These are phyloP conservation scores for Botrytis porri DNA, from an alignment of 2,329 filamentous ascomycete species.

Conservation along the genomic window DNA sequence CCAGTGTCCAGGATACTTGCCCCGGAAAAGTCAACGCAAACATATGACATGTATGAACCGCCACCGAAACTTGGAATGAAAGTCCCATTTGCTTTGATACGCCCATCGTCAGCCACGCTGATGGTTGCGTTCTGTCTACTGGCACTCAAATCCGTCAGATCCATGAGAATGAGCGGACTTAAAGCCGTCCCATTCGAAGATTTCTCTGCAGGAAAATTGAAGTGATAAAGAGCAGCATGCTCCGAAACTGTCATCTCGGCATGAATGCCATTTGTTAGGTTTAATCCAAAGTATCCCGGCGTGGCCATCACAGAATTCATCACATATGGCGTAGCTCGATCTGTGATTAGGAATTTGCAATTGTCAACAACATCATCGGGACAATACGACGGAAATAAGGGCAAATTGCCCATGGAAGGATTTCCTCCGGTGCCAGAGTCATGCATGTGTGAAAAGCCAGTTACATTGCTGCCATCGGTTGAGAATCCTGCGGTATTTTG, in stretches of 20 bases:
- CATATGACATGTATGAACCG: slow-evolving; percentile 57
- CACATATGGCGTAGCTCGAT: slow-evolving; percentile 45
- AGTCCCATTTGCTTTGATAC: slow-evolving; percentile 58
- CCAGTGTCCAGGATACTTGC: slow-evolving; percentile 56
- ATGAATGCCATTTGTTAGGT: slow-evolving; percentile 52
- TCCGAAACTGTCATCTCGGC: slow-evolving; percentile 66
- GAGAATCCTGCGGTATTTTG: slow-evolving; percentile 47
- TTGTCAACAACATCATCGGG: slow-evolving; percentile 50
- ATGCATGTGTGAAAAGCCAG: slow-evolving; percentile 50
- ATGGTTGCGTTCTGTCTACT: slow-evolving; percentile 58
- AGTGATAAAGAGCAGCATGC: slow-evolving; percentile 62
- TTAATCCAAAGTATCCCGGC: slow-evolving; percentile 64
- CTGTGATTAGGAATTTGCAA: slow-evolving; percentile 51
- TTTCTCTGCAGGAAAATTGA: slow-evolving; percentile 51
- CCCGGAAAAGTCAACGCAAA: slow-evolving; percentile 65
- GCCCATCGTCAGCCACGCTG: slow-evolving; percentile 54
- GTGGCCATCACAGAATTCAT: slow-evolving; percentile 51
- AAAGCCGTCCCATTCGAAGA: slow-evolving; percentile 38
- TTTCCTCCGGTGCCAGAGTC: slow-evolving; percentile 47
- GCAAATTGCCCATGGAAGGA: slow-evolving; percentile 47
- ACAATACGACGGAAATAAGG: slow-evolving; percentile 46
- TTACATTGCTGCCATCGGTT: slow-evolving; percentile 48
- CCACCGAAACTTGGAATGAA: slow-evolving; percentile 64
- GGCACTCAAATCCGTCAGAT: slow-evolving; percentile 61
- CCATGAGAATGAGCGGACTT: slow-evolving; percentile 59